Evolutionary conservation across 345 rosid species (phyloP).

Genomic region (Moricandia moricandioides): DNA sequence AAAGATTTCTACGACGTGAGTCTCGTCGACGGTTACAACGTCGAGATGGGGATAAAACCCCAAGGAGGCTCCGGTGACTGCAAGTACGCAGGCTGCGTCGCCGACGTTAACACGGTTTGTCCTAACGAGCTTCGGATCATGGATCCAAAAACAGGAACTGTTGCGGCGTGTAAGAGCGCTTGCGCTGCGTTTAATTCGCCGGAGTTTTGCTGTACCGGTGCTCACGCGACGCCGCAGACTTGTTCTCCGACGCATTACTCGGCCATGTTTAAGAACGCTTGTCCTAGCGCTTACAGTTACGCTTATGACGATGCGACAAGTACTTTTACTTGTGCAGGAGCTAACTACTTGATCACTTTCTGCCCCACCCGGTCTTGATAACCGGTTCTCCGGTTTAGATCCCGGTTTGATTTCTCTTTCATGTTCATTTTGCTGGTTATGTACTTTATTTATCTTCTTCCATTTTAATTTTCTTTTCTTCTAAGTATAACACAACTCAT

Average conservation of each 20-base stretch:
- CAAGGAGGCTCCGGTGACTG: conserved; percentile 71
- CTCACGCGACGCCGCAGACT: conserved; percentile 65
- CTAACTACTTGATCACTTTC: conserved; percentile 76
- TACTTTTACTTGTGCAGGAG: conserved; percentile 73
- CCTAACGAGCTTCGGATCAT: conserved; percentile 59
- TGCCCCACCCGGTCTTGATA: conserved; percentile 45
- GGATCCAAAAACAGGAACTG: conserved; percentile 44
- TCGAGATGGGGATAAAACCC: conserved; percentile 66
- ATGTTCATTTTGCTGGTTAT: conserved; percentile 22
- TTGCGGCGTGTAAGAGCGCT: conserved; percentile 88
- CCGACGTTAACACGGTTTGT: conserved; percentile 65
- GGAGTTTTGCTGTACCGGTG: conserved; percentile 80
- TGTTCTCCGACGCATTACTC: conserved; percentile 82
- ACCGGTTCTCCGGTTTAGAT: conserved; percentile 3
- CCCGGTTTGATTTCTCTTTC: background rate
- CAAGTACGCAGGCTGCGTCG: conserved; percentile 72
- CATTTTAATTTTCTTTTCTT: background rate
- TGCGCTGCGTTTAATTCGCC: conserved; percentile 77
- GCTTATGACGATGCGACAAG: conserved; percentile 91
- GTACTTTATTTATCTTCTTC: conserved; percentile 7
- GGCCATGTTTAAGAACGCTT: conserved; percentile 69
- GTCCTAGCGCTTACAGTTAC: conserved; percentile 91
- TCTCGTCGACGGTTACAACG: conserved; percentile 90
- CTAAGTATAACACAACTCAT: conserved; percentile 2
- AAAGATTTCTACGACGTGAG: conserved; percentile 91